phyloP scores from a whole-genome alignment of 2,329 filamentous ascomycete genomes.

The Ophiocordyceps sinensis region DNA sequence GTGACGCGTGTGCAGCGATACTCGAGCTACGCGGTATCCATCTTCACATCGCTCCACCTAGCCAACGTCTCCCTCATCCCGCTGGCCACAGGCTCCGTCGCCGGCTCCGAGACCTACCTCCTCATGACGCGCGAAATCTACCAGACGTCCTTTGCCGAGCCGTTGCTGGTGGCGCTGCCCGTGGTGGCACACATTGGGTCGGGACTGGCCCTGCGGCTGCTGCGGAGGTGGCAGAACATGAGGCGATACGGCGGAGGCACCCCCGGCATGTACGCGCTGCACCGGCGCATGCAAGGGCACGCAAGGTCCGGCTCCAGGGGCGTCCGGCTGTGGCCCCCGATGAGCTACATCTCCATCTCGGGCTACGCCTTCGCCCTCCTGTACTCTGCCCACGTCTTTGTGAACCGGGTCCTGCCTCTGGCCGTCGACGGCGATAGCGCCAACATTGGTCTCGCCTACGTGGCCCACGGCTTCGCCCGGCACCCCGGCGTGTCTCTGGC shows the following conservation, averaged over 20 bases:
- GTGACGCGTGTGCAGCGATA: constrained; percentile 61
- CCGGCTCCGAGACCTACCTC: constrained; percentile 68
- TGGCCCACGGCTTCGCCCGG: constrained; percentile 70
- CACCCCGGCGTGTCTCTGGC: constrained; percentile 51
- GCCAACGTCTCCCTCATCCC: constrained; percentile 73
- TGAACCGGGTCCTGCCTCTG: constrained; percentile 65
- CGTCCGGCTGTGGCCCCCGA: constrained; percentile 44
- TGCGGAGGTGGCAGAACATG: constrained; percentile 58
- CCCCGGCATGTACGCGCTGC: constrained; percentile 29
- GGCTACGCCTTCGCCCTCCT: constrained; percentile 58
- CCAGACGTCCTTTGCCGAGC: constrained; percentile 69
- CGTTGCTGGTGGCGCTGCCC: constrained; percentile 63
- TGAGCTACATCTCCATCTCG: constrained; percentile 55
- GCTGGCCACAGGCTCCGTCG: constrained; percentile 55
- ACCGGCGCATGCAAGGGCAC: constrained; percentile 17
- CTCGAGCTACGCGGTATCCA: constrained; percentile 69
- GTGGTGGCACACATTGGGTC: constrained; percentile 62
- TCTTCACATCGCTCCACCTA: constrained; percentile 65
- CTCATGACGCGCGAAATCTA: constrained; percentile 87
- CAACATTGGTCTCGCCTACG: constrained; percentile 71
- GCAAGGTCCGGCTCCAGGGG: constrained; percentile 18
- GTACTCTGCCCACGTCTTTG: constrained; percentile 54
- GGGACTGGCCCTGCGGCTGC: constrained; percentile 61
- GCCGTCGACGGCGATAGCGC: constrained; percentile 70
- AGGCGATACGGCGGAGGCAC: constrained; percentile 61